Evolutionary conservation across 805 yeast genomes (phyloP), one percentile per base, ranked within the genome.

Genomic region (Suhomyces emberorum): DNA sequence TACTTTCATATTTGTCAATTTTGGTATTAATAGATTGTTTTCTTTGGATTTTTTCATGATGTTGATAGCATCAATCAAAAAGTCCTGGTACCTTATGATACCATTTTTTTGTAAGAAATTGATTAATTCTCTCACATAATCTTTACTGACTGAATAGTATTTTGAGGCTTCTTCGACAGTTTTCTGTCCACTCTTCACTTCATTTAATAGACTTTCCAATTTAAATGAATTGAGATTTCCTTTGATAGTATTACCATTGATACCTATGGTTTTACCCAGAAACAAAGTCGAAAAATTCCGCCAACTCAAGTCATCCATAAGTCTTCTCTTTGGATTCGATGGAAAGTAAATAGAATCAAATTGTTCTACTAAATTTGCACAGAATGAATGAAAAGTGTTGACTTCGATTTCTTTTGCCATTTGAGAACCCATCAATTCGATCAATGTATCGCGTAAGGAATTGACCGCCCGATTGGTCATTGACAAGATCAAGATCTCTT

Each of bases 381-480:
- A 78, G 45, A 79, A 72, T 2, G 80, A 72, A 57, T 83, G 88
- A 48, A 83, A 79, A 0, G 89, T 83, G 42, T 66, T 61, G 0
- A 81, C 61, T 15, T 65, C 62, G 7, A 79, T 57, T 17, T 52
- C 48, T 1, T 35, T 28, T 1, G 65, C 57, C 15, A 63, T 37
- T 1, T 55, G 61, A 3, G 43, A 49, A 1, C 74, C 74, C 15
- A 76, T 42, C 50, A 49, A 2, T 26, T 46, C 10, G 27, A 30
- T 21, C 63, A 64, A 39, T 55, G 71, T 24, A 28, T 39, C 30
- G 52, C 61, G 27, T 63, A 67, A 37, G 59, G 67, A 76, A 22
- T 70, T 72, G 1, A 83, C 88, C 0, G 88, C 77, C 37, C 82
- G 65, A 46, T 82, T 83, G 0, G 91, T 82, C 70, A 83, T 66